These are phyloP conservation scores for Trichaptum fuscoviolaceum DNA, from an alignment of 768 basidiomycete species.

Conservation along the genomic window DNA sequence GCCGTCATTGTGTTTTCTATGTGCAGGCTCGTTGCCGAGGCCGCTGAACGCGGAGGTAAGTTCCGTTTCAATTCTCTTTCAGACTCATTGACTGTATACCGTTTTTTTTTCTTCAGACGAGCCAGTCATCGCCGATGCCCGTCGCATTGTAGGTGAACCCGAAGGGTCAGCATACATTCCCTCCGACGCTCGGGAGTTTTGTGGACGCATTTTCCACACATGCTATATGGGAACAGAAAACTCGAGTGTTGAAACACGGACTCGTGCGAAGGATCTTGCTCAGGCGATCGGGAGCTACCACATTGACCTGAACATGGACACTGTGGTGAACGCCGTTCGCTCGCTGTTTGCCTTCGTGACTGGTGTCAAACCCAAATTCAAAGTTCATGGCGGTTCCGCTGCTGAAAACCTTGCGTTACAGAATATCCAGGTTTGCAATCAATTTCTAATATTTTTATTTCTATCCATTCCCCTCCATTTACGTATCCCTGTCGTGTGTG, in stretches of 20 bases:
- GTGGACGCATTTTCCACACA: conserved; percentile 86
- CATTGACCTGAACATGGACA: conserved; percentile 93
- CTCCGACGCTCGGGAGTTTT: conserved; percentile 82
- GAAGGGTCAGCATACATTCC: conserved; percentile 81
- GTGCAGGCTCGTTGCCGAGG: conserved; percentile 86
- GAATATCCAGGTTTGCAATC: conserved; percentile 74
- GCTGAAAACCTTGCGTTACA: conserved; percentile 96
- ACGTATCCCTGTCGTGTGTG: conserved; percentile 1
- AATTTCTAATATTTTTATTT: not conserved
- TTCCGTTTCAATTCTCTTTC: not conserved
- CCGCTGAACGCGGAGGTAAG: conserved; percentile 66
- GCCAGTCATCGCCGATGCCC: conserved; percentile 87
- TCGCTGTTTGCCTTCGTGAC: conserved; percentile 84
- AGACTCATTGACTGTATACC: not conserved
- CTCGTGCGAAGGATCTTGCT: conserved; percentile 81
- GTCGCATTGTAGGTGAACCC: conserved; percentile 82
- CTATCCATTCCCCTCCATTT: conserved; percentile 1
- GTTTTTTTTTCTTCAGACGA: conserved; percentile 40
- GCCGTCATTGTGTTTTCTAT: conserved; percentile 95
- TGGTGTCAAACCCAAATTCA: conserved; percentile 64
- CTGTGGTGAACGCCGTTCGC: conserved; percentile 76
- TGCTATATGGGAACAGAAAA: conserved; percentile 99
- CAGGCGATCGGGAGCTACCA: conserved; percentile 96
- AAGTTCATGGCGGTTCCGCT: conserved; percentile 76
- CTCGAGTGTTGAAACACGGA: conserved; percentile 80